phyloP scores from a whole-genome alignment of 202 grass and related monocot species.

The Saccharum hybrid region DNA sequence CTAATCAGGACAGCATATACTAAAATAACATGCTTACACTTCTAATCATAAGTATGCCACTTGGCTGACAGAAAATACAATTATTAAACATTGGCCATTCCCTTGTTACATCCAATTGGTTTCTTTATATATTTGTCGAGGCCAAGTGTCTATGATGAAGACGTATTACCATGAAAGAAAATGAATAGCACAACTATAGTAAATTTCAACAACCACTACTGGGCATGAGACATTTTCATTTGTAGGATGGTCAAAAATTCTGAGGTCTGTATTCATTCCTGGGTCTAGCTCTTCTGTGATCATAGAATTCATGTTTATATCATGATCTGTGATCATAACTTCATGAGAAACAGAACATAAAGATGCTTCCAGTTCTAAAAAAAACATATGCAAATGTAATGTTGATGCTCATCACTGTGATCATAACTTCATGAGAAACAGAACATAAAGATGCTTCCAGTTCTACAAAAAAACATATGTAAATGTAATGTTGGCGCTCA shows the following conservation, averaged over 20 bases:
- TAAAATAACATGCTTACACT: background rate
- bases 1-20: background rate
- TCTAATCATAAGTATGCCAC: conserved; percentile 12
- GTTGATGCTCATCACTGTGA: too few relatives aligned
- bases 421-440: background rate
- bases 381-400: too few relatives aligned
- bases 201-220: background rate
- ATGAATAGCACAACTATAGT: conserved; percentile 15
- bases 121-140: conserved; percentile 18
- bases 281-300: background rate
- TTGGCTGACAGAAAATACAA: background rate
- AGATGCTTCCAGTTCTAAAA: background rate
- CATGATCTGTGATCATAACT: background rate
- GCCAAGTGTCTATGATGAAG: conserved; percentile 2
- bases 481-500: background rate
- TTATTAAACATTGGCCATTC: background rate
- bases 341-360: conserved; percentile 1
- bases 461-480: too few relatives aligned
- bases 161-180: background rate
- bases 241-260: background rate
- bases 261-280: background rate
- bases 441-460: too few relatives aligned
- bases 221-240: background rate
- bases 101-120: background rate
- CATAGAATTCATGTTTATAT: background rate